These are phyloP conservation scores for Cydonia oblonga DNA, from an alignment of 331 rosid genomes.

Conservation along the genomic window DNA sequence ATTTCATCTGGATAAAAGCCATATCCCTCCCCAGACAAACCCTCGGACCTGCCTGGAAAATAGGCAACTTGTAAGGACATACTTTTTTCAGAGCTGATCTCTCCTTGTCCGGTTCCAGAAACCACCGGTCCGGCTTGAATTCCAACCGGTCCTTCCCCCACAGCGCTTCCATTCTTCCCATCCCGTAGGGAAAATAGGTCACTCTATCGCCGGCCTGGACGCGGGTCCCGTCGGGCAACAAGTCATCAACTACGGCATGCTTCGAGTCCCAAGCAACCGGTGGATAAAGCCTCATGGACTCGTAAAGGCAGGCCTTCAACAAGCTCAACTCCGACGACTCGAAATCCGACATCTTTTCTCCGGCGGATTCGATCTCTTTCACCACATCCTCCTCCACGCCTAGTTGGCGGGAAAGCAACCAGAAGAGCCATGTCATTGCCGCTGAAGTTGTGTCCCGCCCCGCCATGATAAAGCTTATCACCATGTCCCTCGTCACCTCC, in stretches of 20 bases:
- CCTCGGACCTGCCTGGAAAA: constrained; percentile 91
- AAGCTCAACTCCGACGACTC: constrained; percentile 39
- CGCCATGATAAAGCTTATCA: constrained; percentile 77
- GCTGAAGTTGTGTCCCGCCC: constrained; percentile 91
- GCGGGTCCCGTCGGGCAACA: constrained; percentile 57
- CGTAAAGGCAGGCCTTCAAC: constrained; percentile 66
- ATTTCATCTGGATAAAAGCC: constrained; percentile 81
- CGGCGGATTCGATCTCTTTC: constrained; percentile 26
- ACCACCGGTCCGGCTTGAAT: constrained; percentile 79
- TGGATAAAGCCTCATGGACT: constrained; percentile 80
- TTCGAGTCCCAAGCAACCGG: constrained; percentile 94
- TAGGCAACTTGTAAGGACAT: constrained; percentile 55
- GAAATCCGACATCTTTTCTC: constrained; percentile 12
- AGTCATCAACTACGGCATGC: constrained; percentile 50
- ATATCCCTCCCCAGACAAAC: constrained; percentile 83
- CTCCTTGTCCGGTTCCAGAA: constrained; percentile 26
- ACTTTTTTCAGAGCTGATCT: constrained; percentile 27
- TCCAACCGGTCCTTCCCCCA: constrained; percentile 76
- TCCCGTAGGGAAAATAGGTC: constrained; percentile 83
- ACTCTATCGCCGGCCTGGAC: constrained; percentile 68
- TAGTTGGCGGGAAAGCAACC: constrained; percentile 50
- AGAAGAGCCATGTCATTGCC: constrained; percentile 87
- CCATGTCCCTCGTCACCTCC: constrained; percentile 59
- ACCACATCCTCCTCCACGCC: constrained; percentile 25
- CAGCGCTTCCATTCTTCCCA: constrained; percentile 80